phyloP scores from a whole-genome alignment of 371 early-diverging fungal species.

The Mortierella polycephala region DNA sequence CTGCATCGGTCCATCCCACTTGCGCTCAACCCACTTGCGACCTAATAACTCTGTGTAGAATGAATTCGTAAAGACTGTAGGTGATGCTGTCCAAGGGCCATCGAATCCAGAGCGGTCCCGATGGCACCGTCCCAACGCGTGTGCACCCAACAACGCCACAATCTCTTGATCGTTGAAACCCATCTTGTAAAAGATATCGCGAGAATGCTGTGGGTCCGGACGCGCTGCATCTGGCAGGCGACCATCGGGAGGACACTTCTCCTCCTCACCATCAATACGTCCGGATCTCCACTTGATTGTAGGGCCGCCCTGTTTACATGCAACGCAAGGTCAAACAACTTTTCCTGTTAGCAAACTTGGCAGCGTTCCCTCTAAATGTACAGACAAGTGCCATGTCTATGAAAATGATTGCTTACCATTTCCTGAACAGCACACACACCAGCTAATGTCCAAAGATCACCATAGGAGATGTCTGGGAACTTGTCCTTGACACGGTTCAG shows the following conservation, averaged over 20 bases:
- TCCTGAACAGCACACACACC: conserved; percentile 91
- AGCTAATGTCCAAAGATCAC: conserved; percentile 88
- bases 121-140: conserved; percentile 94
- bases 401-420: conserved; percentile 55
- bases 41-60: conserved; percentile 80
- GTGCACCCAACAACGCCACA: conserved; percentile 89
- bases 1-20: conserved; percentile 87
- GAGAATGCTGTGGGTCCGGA: conserved; percentile 71
- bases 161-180: conserved; percentile 95
- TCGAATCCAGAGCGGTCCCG: conserved; percentile 86
- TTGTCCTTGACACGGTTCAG: conserved; percentile 84
- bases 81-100: conserved; percentile 90
- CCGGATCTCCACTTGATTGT: conserved; percentile 89
- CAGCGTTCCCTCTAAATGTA: no score
- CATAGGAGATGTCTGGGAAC: conserved; percentile 84
- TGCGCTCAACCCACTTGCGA: conserved; percentile 82
- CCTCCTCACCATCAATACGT: conserved; percentile 61
- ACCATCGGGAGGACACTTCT: conserved; percentile 82
- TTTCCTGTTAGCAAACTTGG: no score
- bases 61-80: conserved; percentile 87
- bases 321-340: neutral
- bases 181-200: conserved; percentile 91
- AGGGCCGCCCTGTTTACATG: conserved; percentile 75
- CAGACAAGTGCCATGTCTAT: neutral
- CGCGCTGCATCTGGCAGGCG: conserved; percentile 89